phyloP scores from a whole-genome alignment of 2,329 filamentous ascomycete species.

The Stachybotrys echinatus region DNA sequence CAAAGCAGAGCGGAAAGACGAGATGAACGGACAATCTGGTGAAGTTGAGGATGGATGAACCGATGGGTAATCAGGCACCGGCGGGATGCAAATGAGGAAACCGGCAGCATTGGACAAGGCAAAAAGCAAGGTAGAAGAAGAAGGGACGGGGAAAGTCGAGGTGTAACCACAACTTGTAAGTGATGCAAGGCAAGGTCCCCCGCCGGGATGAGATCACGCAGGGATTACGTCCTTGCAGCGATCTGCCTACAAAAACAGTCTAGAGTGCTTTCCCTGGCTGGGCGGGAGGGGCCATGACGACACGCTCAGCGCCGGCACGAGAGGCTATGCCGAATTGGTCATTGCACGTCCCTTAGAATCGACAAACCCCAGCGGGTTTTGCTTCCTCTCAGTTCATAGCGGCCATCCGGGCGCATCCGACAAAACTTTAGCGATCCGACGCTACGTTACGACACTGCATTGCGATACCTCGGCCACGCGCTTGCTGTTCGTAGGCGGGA shows the following conservation, averaged over 20 bases:
- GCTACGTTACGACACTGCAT: no score
- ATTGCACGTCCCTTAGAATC: background rate
- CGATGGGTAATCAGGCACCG: no score
- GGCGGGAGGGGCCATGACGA: background rate
- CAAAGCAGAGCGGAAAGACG: no score
- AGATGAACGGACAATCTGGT: background rate
- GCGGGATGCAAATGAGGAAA: background rate
- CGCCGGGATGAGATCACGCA: background rate
- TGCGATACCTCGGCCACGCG: no score
- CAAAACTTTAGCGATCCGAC: no score
- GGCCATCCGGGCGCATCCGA: background rate
- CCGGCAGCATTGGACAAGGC: no score
- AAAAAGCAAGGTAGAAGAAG: background rate
- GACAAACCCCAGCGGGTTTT: background rate
- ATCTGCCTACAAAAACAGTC: background rate
- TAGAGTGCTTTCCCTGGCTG: background rate
- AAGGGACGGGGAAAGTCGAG: background rate
- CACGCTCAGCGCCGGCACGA: background rate
- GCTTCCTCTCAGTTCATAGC: no score
- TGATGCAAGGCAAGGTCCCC: background rate
- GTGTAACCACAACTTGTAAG: no score
- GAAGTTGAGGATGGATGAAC: background rate
- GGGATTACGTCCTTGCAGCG: background rate
- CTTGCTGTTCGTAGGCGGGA: no score
- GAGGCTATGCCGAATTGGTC: background rate